Evolutionary conservation across 306 rosid species (phyloP).

Genomic region (Alnus rubra): DNA sequence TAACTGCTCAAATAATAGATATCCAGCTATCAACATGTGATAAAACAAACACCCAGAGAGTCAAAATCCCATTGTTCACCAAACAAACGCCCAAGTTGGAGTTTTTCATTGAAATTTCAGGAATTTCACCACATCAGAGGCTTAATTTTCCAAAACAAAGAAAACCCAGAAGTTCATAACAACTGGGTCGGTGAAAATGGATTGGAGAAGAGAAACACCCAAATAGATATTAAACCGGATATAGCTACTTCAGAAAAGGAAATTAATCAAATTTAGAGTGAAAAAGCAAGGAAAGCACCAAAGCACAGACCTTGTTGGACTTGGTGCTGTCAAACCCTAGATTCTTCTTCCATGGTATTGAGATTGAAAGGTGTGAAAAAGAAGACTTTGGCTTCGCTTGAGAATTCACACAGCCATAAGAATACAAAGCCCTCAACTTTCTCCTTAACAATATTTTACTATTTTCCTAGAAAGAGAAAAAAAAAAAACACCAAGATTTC

Average conservation of each 20-base stretch:
- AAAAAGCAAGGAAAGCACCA: slow-evolving; percentile 36
- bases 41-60: slow-evolving; percentile 33
- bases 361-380: slow-evolving; percentile 75
- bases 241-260: slow-evolving; percentile 5
- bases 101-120: slow-evolving; percentile 23
- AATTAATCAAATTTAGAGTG: slow-evolving; percentile 34
- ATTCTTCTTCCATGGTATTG: slow-evolving; percentile 64
- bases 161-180: slow-evolving; percentile 38
- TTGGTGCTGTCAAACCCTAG: slow-evolving; percentile 80
- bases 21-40: slow-evolving; percentile 37
- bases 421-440: slow-evolving; percentile 66
- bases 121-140: slow-evolving; percentile 24
- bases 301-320: slow-evolving; percentile 63
- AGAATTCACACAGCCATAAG: slow-evolving; percentile 65
- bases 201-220: neutral
- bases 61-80: slow-evolving; percentile 48
- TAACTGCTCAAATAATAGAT: slow-evolving; percentile 34
- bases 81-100: slow-evolving; percentile 35
- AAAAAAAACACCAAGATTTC: slow-evolving; percentile 1
- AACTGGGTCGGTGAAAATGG: slow-evolving; percentile 29
- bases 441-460: slow-evolving; percentile 32
- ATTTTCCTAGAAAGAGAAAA: slow-evolving; percentile 2
- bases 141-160: slow-evolving; percentile 21
- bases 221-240: slow-evolving; percentile 27
- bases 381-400: slow-evolving; percentile 62